Evolutionary conservation across 495 filamentous ascomycete species (phyloP), one percentile per base, ranked within the genome.

Genomic region (Penicillium desertorum): DNA sequence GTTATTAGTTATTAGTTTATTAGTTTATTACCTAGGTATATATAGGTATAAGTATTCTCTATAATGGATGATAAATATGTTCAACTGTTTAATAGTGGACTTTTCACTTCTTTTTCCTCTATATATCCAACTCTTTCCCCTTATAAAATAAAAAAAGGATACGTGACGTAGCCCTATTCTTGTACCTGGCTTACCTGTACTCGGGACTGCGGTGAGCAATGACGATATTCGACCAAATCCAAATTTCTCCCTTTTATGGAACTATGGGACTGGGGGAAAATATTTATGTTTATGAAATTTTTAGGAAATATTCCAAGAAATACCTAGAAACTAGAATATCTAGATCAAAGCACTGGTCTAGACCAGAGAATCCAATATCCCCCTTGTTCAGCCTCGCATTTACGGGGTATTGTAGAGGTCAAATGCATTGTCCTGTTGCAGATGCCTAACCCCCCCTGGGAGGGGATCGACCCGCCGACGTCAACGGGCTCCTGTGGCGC

Each of bases 401-500:
- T 34, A 29, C 32, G 20, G 32, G n/a, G 39, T 37, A 43, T 19
- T 46, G 12, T 46, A 25, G 30, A 54, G 51, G n/a, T 27, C 41
- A 32, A 23, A 44, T 45, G 41, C 19, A 43, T 54, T 25, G 20
- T 44, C 42, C 44, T 45, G n/a, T 45, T 54, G 51, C 51, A 54
- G 37, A 45, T n/a, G 27, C 25, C 46, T 37, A 52, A 30, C 25
- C 53, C 43, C 25, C 47, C 51, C 20, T 47, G 30, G 30, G 43
- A 55, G 52, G 44, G 23, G 43, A 55, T 55, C 52, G 53, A 55
- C 53, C 53, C 43, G 53, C 43, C 53, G 53, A 55, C 53, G 53
- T 55, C 53, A 55, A 55, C 29, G 53, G 43, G 43, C 43, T 55
- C 19, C 25, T 39, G 53, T 55, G 53, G 53, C 53, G 53, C 42